phyloP scores from a whole-genome alignment of 352 stramenopile genomes.

The Phytophthora brassicae region DNA sequence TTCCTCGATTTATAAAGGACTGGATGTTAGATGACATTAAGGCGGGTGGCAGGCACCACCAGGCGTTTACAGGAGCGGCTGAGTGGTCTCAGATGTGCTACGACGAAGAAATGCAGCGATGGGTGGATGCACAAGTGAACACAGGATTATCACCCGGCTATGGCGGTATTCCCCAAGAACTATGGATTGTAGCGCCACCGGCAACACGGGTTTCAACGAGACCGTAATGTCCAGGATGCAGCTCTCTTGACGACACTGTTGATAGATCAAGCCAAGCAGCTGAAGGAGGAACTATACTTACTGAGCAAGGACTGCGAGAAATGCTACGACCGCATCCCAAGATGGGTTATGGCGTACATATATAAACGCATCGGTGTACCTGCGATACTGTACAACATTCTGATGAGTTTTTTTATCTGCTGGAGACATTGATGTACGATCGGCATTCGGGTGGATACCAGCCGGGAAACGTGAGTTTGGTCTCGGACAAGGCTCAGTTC shows the following conservation, averaged over 20 bases:
- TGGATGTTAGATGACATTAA: conserved; percentile 10
- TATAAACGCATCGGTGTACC: not conserved
- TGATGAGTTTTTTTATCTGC: not conserved
- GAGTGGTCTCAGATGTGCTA: not conserved
- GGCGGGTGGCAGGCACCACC: not conserved
- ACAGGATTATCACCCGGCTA: not conserved
- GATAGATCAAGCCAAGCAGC: not conserved
- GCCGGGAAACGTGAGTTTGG: not conserved
- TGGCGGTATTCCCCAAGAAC: not conserved
- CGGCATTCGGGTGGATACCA: not conserved
- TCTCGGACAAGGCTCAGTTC: not conserved
- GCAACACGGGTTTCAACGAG: conserved; percentile 8
- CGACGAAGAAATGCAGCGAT: not conserved
- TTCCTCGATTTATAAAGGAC: not conserved
- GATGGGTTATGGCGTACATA: conserved; percentile 1
- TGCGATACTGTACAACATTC: not conserved
- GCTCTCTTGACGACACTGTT: not conserved
- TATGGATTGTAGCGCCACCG: not conserved
- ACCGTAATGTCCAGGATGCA: conserved; percentile 2
- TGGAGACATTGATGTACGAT: not conserved
- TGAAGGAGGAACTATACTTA: not conserved
- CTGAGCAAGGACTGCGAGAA: conserved; percentile 1
- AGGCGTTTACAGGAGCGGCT: not conserved
- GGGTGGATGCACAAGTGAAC: not conserved
- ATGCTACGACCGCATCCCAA: not conserved